Evolutionary conservation across 225 moss, liverwort and hornwort species (phyloP), one percentile per base, ranked within the genome.

Genomic region (Polytrichum commune): DNA sequence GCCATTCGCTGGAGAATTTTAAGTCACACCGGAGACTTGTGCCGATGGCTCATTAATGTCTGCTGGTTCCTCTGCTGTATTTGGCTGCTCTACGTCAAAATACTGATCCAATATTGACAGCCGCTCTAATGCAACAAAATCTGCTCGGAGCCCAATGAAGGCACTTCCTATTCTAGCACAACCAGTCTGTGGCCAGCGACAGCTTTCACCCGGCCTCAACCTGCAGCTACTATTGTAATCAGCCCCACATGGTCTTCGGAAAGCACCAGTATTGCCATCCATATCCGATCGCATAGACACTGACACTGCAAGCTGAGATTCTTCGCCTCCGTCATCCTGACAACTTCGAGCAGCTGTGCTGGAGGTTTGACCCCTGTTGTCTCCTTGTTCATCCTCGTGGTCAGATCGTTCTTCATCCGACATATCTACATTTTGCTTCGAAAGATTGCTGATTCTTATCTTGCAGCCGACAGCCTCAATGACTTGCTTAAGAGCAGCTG

Each of bases 121-220:
- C 64, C 86, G 91, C 74, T 93, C 91, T 79, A 98, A 86, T 55
- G 98, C 95, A 83, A 65, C 76, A 76, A 98, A 95, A 79, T 98
- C 95, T 19, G 95, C 89, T 66, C 90, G 88, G 77, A 98, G 82
- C 70, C 98, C 98, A 70, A 90, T 80, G 75, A 95, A 98, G 65
- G 98, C 95, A 86, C 98, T 98, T 60, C 93, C 95, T 82, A 98
- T 82, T 76, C 95, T 90, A 73, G 93, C 88, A 86, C 98, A 98
- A 62, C 79, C 79, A 61, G 87, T 87, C 77, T 95, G 89, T 35
- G 95, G 98, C 98, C 98, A 98, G 66, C 88, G 90, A 83, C 98
- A 98, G 28, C 83, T 73, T 60, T 95, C 93, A 53, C 90, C 91
- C 6, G 76, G 82, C 65, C 79, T 83, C 61, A 92, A 77, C 62